Evolutionary conservation across 352 stramenopile species (phyloP), one percentile per base, ranked within the genome.

Genomic region (Saprolegnia diclina): DNA sequence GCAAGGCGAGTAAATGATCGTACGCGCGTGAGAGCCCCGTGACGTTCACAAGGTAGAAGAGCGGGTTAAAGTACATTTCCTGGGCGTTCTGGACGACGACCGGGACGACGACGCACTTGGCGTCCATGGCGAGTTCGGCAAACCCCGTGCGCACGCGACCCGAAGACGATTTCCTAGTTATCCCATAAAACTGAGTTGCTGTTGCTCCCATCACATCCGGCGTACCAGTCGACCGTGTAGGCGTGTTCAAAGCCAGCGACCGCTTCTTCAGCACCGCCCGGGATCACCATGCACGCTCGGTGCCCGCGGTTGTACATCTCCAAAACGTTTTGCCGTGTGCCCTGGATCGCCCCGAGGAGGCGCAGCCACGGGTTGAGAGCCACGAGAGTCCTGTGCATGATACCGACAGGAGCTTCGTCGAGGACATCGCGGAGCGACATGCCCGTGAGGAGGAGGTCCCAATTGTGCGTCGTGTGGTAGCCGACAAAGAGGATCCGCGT

Each of bases 391-490:
- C 52, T 3, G 52, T 59, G 52, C 35, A 59, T 40, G 24, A 59
- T 16, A 1, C 52, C 52, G 35, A 35, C 16, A 9, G 52, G 52
- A 7, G 13, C 16, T 24, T 59, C 52, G 16, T 35, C 35, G 13
- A 40, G 24, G 24, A 19, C 35, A 19, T 59, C 35, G 13, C 19
- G 13, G 35, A 59, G 24, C 11, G 52, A 59, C 52, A 40, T 40
- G 24, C 52, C 52, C 24, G 35, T 59, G 52, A 40, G 52, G 52
- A 59, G 35, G 35, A 59, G 24, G 52, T 59, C 52, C 24, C 35
- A 40, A 9, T 59, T 59, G 35, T 59, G 52, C 24, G 35, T 59
- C 24, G 52, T 42, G 35, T 59, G 52, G 52, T 59, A 59, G 3
- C 52, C 52, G 3, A 59, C n/a, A 59, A 42, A 59, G 24, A 59